Evolutionary conservation across 306 rosid species (phyloP).

Genomic region (Prunus davidiana): DNA sequence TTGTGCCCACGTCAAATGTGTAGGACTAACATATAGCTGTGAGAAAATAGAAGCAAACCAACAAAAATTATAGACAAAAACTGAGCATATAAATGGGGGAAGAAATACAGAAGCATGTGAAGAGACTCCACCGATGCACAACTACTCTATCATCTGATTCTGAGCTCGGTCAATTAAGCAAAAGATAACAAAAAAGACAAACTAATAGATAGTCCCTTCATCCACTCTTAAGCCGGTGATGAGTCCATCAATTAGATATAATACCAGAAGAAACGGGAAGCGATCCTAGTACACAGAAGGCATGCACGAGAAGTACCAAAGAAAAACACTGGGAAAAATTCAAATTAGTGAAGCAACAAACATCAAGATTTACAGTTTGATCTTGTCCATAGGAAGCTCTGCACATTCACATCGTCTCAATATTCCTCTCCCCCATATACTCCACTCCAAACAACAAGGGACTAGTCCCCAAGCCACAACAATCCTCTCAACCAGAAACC

Average conservation of each 20-base stretch:
- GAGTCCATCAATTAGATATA: background rate
- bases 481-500: background rate
- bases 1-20: background rate
- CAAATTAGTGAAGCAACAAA: background rate
- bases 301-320: background rate
- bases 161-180: background rate
- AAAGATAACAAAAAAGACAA: background rate
- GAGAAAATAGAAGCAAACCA: background rate
- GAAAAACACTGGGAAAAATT: background rate
- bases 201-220: background rate
- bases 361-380: background rate
- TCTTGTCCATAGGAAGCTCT: background rate
- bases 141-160: background rate
- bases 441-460: background rate
- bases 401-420: background rate
- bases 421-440: background rate
- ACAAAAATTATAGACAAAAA: background rate
- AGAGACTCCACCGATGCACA: background rate
- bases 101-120: background rate
- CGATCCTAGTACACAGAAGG: background rate
- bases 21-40: background rate
- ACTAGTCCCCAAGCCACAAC: background rate
- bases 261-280: background rate
- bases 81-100: background rate
- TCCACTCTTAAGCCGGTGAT: background rate